A percentile compares a stretch with the other conserved stretches of the same genome.
Conservation (phyloP, 164 flowering plant genomes). For the Saururus chinensis region DNA sequence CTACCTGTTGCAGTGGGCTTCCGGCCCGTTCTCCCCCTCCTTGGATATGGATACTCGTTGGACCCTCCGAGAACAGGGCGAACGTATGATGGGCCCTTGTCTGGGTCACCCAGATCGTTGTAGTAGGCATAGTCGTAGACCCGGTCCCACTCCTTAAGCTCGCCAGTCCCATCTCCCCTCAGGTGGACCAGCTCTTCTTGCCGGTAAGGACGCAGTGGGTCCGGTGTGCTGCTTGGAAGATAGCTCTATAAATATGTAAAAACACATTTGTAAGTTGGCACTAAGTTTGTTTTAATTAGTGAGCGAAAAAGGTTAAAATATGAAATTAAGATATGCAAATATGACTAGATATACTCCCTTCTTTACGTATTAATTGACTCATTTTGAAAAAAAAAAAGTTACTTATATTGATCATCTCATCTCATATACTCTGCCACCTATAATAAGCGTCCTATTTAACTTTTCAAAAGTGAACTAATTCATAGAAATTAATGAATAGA, state of each 20-base stretch:
- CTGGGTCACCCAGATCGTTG: slow-evolving; percentile 71
- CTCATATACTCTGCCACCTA: too few species aligned
- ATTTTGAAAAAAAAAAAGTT: too few species aligned
- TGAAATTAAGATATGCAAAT: too few species aligned
- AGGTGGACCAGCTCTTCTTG: slow-evolving; percentile 61
- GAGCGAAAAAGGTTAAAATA: too few species aligned
- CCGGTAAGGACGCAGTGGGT: slow-evolving; percentile 35
- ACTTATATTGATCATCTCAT: too few species aligned
- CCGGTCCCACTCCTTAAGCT: slow-evolving; percentile 75
- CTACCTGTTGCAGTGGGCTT: slow-evolving; percentile 46
- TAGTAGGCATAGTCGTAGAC: slow-evolving; percentile 81
- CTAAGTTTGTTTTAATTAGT: too few species aligned
- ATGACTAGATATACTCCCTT: too few species aligned
- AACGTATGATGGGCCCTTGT: slow-evolving; percentile 34
- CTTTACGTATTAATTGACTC: too few species aligned
- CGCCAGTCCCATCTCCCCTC: slow-evolving; percentile 50
- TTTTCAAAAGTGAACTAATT: too few species aligned
- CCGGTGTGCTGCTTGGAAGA: slow-evolving; percentile 64
- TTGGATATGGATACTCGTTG: slow-evolving; percentile 60
- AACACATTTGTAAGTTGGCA: too few species aligned
- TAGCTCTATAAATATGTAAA: slow-evolving; percentile 27
- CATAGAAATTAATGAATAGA: too few species aligned
- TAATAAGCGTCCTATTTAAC: too few species aligned
- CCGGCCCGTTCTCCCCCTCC: slow-evolving; percentile 77
- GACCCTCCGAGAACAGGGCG: slow-evolving; percentile 78